A percentile compares a stretch with the other conserved stretches of the same genome.
These are phyloP conservation scores for Xylariaceae sp. DNA, from an alignment of 2,329 filamentous ascomycete species.

Conservation along the genomic window DNA sequence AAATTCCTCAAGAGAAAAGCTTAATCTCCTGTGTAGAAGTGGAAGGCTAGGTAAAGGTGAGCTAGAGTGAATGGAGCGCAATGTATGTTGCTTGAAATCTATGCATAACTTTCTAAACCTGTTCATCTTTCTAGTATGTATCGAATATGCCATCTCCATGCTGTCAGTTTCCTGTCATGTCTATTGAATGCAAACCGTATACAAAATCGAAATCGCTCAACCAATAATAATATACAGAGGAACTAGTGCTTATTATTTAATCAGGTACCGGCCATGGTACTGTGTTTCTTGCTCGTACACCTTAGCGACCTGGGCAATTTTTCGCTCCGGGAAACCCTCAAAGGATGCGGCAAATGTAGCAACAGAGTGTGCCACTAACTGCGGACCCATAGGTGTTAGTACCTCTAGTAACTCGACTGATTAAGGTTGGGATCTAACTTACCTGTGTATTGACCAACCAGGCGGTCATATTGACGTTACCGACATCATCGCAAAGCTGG, in stretches of 20 bases:
- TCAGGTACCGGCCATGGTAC: slow-evolving; percentile 57
- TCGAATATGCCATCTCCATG: no score
- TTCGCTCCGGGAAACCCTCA: slow-evolving; percentile 66
- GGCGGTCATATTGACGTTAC: slow-evolving; percentile 63
- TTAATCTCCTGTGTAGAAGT: no score
- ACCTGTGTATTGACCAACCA: slow-evolving; percentile 68
- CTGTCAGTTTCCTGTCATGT: no score
- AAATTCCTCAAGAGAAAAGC: no score
- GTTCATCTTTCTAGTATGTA: no score
- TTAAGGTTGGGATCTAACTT: slow-evolving; percentile 28
- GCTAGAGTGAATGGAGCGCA: no score
- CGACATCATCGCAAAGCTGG: slow-evolving; percentile 64
- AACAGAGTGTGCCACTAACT: slow-evolving; percentile 75
- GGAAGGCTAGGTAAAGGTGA: no score
- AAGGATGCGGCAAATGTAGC: slow-evolving; percentile 72
- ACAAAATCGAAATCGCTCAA: neutral
- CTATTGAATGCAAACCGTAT: neutral
- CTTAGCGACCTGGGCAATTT: slow-evolving; percentile 33
- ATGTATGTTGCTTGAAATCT: no score
- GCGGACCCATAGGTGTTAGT: neutral
- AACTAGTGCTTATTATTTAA: slow-evolving; percentile 45
- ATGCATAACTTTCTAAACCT: no score
- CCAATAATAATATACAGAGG: neutral
- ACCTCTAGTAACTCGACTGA: neutral
- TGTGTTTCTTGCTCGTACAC: slow-evolving; percentile 47